Conservation (phyloP, 1,284 basidiomycete species). For the Trichosporon sp. region DNA sequence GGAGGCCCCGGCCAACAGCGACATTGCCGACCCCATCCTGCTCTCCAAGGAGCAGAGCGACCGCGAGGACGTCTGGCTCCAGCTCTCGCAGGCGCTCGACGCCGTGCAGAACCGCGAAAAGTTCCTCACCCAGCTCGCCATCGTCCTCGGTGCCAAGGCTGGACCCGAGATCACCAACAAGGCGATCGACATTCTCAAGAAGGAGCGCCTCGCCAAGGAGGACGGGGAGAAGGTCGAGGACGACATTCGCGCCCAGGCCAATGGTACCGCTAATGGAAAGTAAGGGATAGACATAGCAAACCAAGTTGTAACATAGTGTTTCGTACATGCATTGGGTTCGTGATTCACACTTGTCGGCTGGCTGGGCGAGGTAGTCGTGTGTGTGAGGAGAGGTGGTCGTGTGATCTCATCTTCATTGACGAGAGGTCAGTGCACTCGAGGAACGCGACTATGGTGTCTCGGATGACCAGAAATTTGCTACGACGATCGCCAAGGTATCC, state of each 20-base stretch:
- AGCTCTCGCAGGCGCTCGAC: conserved; percentile 31
- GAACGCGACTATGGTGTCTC: too few relatives aligned
- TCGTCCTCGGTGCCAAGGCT: conserved; percentile 28
- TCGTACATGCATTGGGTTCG: conserved; percentile 1
- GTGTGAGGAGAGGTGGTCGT: too few relatives aligned
- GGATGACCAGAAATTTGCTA: too few relatives aligned
- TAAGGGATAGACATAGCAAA: background rate
- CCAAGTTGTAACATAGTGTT: background rate
- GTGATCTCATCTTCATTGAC: too few relatives aligned
- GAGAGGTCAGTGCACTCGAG: too few relatives aligned
- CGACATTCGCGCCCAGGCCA: background rate
- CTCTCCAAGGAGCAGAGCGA: conserved; percentile 25
- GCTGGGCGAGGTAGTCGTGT: too few relatives aligned
- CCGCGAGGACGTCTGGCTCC: conserved; percentile 29
- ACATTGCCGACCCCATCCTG: conserved; percentile 24
- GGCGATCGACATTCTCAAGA: conserved; percentile 19
- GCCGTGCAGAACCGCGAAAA: conserved; percentile 20
- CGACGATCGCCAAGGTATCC: too few relatives aligned
- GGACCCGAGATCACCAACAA: conserved; percentile 24
- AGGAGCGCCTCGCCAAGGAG: background rate
- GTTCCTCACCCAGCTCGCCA: conserved; percentile 29
- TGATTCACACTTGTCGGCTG: too few relatives aligned
- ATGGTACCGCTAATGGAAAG: background rate
- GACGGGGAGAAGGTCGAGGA: background rate
- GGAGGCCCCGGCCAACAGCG: background rate